Conservation (phyloP, 768 basidiomycete genomes). For the Tricholoma saponaceum region DNA sequence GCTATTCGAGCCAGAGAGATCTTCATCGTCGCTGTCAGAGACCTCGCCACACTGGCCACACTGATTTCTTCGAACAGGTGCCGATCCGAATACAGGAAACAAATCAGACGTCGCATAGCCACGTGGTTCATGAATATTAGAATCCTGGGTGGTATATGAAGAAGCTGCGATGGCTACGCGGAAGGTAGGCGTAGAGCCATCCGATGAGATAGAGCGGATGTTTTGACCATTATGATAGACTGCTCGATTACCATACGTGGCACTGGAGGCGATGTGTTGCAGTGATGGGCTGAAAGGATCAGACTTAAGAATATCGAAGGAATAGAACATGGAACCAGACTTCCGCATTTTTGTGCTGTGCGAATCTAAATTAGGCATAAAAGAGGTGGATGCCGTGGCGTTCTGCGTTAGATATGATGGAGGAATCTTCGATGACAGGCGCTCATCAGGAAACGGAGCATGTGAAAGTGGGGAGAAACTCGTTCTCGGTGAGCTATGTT, state of each 20-base stretch:
- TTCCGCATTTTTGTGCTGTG: neutral
- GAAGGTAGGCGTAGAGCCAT: constrained; percentile 33
- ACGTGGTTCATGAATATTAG: neutral
- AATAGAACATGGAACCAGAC: constrained; percentile 20
- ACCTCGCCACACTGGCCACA: constrained; percentile 14
- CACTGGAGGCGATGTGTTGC: constrained; percentile 40
- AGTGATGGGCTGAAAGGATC: constrained; percentile 37
- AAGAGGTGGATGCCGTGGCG: neutral
- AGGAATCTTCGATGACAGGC: too few relatives aligned
- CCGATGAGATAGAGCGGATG: constrained; percentile 24
- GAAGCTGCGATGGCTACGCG: constrained; percentile 27
- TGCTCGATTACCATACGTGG: constrained; percentile 30
- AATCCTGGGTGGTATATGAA: neutral
- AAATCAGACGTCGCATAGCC: neutral
- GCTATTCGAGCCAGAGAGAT: constrained; percentile 17
- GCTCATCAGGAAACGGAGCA: too few relatives aligned
- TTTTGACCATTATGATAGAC: constrained; percentile 9
- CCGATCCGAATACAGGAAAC: constrained; percentile 17
- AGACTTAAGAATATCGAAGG: constrained; percentile 43
- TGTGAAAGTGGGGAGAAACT: too few relatives aligned
- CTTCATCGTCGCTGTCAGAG: constrained; percentile 18
- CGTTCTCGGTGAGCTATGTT: too few relatives aligned
- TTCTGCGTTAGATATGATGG: neutral
- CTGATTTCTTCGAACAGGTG: neutral
- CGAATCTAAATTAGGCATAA: too few relatives aligned